These are phyloP conservation scores for Rachicladosporium sp. DNA, from an alignment of 2,329 filamentous ascomycete genomes.

Conservation along the genomic window DNA sequence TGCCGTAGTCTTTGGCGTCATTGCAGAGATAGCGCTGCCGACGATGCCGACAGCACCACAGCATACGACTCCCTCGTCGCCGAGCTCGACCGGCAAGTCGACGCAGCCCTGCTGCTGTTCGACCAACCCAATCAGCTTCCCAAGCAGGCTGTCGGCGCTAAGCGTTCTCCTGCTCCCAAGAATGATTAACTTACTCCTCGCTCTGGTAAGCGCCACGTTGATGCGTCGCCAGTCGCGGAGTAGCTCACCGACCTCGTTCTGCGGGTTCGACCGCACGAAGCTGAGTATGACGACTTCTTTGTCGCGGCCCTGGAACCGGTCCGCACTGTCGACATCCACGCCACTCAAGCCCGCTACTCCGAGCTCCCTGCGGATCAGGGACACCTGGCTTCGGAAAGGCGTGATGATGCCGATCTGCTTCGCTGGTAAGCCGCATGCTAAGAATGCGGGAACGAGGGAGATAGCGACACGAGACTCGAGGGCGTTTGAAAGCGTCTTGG, in stretches of 20 bases:
- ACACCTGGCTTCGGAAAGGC: constrained; percentile 86
- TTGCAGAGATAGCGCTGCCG: no score
- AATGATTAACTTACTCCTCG: constrained; percentile 82
- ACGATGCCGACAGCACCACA: no score
- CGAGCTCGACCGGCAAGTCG: constrained; percentile 38
- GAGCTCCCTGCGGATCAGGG: constrained; percentile 64
- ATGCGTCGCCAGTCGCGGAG: constrained; percentile 85
- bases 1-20: no score
- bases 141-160: constrained; percentile 59
- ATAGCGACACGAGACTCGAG: constrained; percentile 67
- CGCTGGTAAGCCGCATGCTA: constrained; percentile 62
- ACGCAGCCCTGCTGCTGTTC: constrained; percentile 71
- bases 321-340: constrained; percentile 92
- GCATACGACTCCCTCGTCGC: no score
- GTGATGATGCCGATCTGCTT: constrained; percentile 87
- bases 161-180: constrained; percentile 73
- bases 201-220: constrained; percentile 90
- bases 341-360: constrained; percentile 25
- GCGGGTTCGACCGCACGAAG: constrained; percentile 77
- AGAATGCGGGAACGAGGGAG: constrained; percentile 71
- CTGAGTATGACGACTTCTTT: constrained; percentile 85
- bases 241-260: constrained; percentile 73
- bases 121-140: constrained; percentile 64
- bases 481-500: constrained; percentile 77
- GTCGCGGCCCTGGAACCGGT: constrained; percentile 92